phyloP scores from a whole-genome alignment of 2,329 filamentous ascomycete genomes.

The Parastagonospora avenae region DNA sequence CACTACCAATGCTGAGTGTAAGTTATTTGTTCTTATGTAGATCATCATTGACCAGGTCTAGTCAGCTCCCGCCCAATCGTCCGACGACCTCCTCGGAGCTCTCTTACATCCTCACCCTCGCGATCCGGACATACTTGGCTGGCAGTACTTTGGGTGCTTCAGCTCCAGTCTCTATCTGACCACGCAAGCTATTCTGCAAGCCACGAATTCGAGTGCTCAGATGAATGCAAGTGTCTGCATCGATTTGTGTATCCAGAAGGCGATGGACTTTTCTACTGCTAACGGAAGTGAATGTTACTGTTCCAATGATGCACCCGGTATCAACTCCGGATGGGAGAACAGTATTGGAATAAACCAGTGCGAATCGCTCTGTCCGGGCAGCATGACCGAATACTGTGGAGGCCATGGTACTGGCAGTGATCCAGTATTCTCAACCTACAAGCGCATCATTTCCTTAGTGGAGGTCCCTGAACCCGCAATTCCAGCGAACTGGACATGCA shows the following conservation, averaged over 20 bases:
- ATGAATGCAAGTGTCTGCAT: constrained; percentile 7
- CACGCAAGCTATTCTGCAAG: neutral
- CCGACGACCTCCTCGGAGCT: neutral
- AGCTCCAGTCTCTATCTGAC: neutral
- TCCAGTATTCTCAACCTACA: neutral
- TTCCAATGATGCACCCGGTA: constrained; percentile 1
- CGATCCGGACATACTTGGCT: constrained; percentile 6
- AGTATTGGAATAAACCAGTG: neutral
- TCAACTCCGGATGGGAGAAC: neutral
- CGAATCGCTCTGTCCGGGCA: neutral
- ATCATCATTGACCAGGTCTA: neutral
- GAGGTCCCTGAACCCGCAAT: constrained; percentile 1
- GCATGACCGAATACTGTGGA: neutral
- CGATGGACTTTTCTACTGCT: constrained; percentile 1
- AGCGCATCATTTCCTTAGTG: neutral
- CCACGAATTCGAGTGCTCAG: neutral
- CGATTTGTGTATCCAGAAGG: constrained; percentile 2
- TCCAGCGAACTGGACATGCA: constrained; percentile 4
- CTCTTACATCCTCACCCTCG: constrained; percentile 5
- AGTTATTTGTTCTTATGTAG: neutral
- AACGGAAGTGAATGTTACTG: constrained; percentile 4
- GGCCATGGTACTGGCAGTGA: neutral
- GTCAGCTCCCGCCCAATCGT: neutral
- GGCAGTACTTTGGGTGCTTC: constrained; percentile 12
- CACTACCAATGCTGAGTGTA: constrained; percentile 3